These are phyloP conservation scores for Glaciozyma martinii DNA, from an alignment of 768 basidiomycete species.

Conservation along the genomic window DNA sequence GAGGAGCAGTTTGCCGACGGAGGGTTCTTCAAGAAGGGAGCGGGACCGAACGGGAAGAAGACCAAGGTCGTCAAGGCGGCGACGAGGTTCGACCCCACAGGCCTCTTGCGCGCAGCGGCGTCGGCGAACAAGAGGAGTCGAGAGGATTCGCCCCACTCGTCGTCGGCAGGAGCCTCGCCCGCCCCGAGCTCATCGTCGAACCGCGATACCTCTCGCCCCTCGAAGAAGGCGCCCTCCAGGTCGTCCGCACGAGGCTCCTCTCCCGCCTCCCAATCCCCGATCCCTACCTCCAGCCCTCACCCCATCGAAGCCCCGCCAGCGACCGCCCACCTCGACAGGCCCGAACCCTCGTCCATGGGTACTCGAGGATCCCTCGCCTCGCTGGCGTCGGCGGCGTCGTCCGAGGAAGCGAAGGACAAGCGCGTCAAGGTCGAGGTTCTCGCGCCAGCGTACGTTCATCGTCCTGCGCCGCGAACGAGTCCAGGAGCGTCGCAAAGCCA, in stretches of 20 bases:
- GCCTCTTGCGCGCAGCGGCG: neutral
- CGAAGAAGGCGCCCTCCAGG: neutral
- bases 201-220: no score
- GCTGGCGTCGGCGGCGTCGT: neutral
- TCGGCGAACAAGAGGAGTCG: neutral
- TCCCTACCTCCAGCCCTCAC: no score
- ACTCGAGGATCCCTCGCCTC: neutral
- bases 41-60: constrained; percentile 1
- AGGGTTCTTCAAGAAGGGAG: constrained; percentile 45
- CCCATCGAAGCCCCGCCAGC: neutral
- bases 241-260: neutral
- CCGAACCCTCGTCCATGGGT: neutral
- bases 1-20: constrained; percentile 73
- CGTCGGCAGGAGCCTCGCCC: neutral
- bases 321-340: neutral
- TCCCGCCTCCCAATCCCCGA: neutral
- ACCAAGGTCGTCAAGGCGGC: neutral
- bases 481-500: neutral
- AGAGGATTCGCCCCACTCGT: neutral
- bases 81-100: neutral
- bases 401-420: neutral
- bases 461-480: neutral
- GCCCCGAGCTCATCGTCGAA: neutral
- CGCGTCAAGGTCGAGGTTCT: neutral
- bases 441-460: neutral